Evolutionary conservation across 2,329 filamentous ascomycete species (phyloP), one percentile per base, ranked within the genome.

Genomic region (Colletotrichum tanaceti): DNA sequence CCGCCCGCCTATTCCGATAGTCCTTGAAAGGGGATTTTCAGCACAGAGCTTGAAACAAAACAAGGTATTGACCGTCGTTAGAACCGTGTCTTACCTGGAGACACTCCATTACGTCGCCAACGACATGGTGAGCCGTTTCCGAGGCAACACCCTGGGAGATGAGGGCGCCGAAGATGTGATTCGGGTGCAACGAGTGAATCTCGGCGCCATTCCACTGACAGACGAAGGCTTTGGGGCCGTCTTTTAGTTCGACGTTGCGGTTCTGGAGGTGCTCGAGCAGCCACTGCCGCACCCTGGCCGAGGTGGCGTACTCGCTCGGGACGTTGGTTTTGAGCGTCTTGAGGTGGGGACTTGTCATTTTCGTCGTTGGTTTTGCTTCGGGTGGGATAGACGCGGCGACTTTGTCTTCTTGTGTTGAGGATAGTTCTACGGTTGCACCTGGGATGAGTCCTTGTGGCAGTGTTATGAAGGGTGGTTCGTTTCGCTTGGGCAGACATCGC

Each of bases 71-170:
- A 7, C 2, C 16, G 6, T 44, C 2, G 13, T 44, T 16, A 5
- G 9, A 44, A 18, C 16, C 18, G 41, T n/a, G 41, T 18, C 41
- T 44, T 16, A 44, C 41, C 41, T 44, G 3, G 22, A 63, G 28
- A 55, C 60, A 63, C 24, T 63, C 60, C 49, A 63, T 63, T 13
- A 63, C n/a, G 20, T 63, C 60, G 28, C 60, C 60, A 14, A 63
- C 60, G 39, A 63, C 41, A 22, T 54, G 49, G 28, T 55, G 60
- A 1, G 60, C 60, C 14, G 50, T 63, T 16, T 63, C 38, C 16
- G 60, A 41, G 7, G 22, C 60, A n/a, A 63, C n/a, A 2, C 60
- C 60, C 20, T 63, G 60, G 39, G 60, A 63, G 50, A 55, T 63
- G 20, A 63, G 20, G 5, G 50, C 46, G 5, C 60, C 60, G 28